A percentile compares a stretch with the other conserved stretches of the same genome.
Conservation (phyloP, 129 eudicot genomes). For the Chrysanthemum makinoi region DNA sequence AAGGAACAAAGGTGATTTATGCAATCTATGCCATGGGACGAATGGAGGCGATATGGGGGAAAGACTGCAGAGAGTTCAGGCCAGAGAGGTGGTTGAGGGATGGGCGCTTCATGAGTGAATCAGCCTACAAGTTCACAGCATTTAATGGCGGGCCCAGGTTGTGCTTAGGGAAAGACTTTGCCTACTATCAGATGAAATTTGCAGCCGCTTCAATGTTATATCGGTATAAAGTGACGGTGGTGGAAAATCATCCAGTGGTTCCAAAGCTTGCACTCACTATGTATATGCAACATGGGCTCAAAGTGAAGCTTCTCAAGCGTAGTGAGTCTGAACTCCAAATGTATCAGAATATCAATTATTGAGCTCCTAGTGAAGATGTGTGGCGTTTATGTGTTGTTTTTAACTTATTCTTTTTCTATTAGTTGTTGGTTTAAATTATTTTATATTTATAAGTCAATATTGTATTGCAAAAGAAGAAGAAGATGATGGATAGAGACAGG, state of each 20-base stretch:
- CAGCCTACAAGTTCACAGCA: conserved; percentile 95
- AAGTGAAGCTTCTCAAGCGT: conserved; percentile 64
- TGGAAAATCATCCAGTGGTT: conserved; percentile 51
- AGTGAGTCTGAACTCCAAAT: conserved; percentile 40
- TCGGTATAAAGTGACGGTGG: conserved; percentile 68
- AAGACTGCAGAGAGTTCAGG: conserved; percentile 80
- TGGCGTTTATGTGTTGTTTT: conserved; percentile 10
- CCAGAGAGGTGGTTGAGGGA: conserved; percentile 95
- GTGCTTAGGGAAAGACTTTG: conserved; percentile 94
- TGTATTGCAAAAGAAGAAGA: conserved; percentile 23
- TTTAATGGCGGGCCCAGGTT: conserved; percentile 93
- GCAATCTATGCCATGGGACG: conserved; percentile 95
- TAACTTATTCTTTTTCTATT: conserved; percentile 23
- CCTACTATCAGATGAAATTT: conserved; percentile 96
- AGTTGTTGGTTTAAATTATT: conserved; percentile 13
- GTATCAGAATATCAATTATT: conserved; percentile 30
- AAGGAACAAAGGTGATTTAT: conserved; percentile 87
- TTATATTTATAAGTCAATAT: conserved; percentile 31
- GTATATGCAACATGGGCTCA: conserved; percentile 89
- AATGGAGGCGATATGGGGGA: conserved; percentile 97
- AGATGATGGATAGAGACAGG: conserved; percentile 19
- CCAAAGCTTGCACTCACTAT: conserved; percentile 95
- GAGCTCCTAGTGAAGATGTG: conserved; percentile 24
- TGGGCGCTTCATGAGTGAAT: conserved; percentile 85
- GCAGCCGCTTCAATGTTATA: conserved; percentile 89